Conservation (phyloP, 768 basidiomycete genomes). For the Rickenella mellea region DNA sequence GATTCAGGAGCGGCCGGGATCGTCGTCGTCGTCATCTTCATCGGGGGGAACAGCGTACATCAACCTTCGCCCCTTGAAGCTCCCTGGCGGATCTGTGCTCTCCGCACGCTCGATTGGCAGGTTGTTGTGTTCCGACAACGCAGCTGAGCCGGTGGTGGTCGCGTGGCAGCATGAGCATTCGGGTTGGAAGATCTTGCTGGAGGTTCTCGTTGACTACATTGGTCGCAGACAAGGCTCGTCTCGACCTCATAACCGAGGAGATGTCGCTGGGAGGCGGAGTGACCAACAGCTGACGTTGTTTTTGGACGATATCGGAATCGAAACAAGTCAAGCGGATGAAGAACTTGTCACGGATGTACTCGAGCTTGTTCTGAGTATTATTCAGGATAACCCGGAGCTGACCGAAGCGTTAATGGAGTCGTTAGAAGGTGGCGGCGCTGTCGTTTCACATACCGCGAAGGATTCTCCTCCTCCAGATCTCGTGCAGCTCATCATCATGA, state of each 20-base stretch:
- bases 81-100: conserved; percentile 71
- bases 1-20: conserved; percentile 49
- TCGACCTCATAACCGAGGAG: conserved; percentile 40
- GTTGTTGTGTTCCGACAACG: conserved; percentile 62
- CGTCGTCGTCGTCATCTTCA: conserved; percentile 34
- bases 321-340: conserved; percentile 56
- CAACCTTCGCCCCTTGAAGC: conserved; percentile 55
- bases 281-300: conserved; percentile 22
- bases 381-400: conserved; percentile 59
- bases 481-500: conserved; percentile 72
- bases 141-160: conserved; percentile 53
- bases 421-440: conserved; percentile 48
- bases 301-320: conserved; percentile 66
- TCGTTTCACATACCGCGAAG: conserved; percentile 41
- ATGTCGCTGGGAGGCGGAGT: conserved; percentile 8
- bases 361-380: conserved; percentile 69
- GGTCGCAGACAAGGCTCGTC: conserved; percentile 45
- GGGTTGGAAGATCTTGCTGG: conserved; percentile 81
- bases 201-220: conserved; percentile 70
- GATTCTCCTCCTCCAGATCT: conserved; percentile 57
- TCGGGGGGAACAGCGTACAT: conserved; percentile 47
- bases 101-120: conserved; percentile 59
- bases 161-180: conserved; percentile 78
- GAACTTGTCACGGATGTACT: conserved; percentile 60
- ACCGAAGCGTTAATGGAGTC: conserved; percentile 58